Evolutionary conservation across 2,329 filamentous ascomycete species (phyloP), one percentile per base, ranked within the genome.

Genomic region (Aspergillus quadricinctus): DNA sequence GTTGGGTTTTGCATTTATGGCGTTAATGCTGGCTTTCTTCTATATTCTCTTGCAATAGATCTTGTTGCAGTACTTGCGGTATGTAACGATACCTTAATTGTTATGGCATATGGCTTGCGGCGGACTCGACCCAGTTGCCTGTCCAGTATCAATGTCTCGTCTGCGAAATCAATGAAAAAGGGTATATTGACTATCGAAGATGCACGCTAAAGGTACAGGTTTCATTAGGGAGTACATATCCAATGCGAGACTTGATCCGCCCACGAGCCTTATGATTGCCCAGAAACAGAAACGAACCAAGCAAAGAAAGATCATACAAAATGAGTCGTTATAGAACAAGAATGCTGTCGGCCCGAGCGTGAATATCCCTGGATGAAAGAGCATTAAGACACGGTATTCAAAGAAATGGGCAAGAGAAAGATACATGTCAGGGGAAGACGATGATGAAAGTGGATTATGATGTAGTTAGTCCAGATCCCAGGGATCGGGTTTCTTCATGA

Each of bases 391-490:
- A 14, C 19, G 8, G 5, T 14, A 25, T 11, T 14, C 5, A 17
- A 46, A 46, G 21, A 25, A 21, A 45, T 37, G 19, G 43, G 21
- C 23, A 14, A 23, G 43, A 25, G 43, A 11, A 46, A 23, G 21
- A 14, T 25, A 21, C 21, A 25, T 23, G 27, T 21, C n/a, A 49
- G 46, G 21, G 54, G 14, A 53, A 48, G 43, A 43, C 41, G 46
- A 57, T 4, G 41, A 43, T 4, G 41, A 43, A n/a, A 17, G 43
- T 23, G 21, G 8, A 37, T 51, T 57, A 66, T 55, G 67, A 64
- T 3, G 17, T 17, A 7, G 14, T 58, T 58, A 71, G 52, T 70
- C 66, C 48, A 70, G 56, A 41, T 69, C 67, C 66, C 66, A 70
- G 40, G 66, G 62, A 56, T 69, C 64, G 31, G 60, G 49, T 52